Percentiles rank a stretch among this genome's conserved stretches.
These are phyloP conservation scores for Sphaerulina musiva DNA, from an alignment of 2,329 filamentous ascomycete species.

Conservation along the genomic window DNA sequence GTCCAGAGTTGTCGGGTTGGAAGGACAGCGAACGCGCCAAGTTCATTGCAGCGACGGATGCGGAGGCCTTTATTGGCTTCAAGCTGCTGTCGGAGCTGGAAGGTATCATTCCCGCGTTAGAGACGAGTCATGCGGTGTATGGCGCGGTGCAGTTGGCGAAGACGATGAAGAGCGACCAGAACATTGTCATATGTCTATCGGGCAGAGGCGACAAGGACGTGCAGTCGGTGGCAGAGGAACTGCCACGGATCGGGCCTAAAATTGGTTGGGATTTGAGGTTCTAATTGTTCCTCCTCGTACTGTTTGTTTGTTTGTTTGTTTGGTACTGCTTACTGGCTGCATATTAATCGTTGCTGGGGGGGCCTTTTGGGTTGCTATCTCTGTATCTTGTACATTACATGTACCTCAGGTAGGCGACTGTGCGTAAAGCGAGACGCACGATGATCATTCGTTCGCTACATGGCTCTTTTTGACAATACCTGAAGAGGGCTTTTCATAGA, in stretches of 20 bases:
- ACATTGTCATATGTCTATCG: conserved; percentile 88
- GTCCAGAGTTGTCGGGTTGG: conserved; percentile 85
- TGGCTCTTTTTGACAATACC: not conserved
- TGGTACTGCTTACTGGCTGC: not conserved
- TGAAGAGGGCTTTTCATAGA: not conserved
- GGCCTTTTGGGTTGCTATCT: not conserved
- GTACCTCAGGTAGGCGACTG: not conserved
- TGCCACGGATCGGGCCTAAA: conserved; percentile 79
- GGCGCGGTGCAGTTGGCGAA: conserved; percentile 86
- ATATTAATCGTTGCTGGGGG: not conserved
- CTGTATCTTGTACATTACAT: not conserved
- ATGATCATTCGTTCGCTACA: not conserved
- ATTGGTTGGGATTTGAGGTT: conserved; percentile 67
- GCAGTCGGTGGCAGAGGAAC: conserved; percentile 90
- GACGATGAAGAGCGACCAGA: conserved; percentile 80
- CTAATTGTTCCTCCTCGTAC: conserved; percentile 11
- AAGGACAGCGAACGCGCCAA: conserved; percentile 82
- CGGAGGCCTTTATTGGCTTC: conserved; percentile 84
- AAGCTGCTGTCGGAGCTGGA: conserved; percentile 76
- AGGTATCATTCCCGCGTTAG: conserved; percentile 93
- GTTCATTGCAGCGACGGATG: conserved; percentile 87
- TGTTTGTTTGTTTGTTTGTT: not conserved
- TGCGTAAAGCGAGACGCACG: not conserved
- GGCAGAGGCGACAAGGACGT: conserved; percentile 97
- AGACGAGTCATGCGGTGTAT: conserved; percentile 87